A percentile compares a stretch with the other conserved stretches of the same genome.
Conservation (phyloP, 345 rosid genomes). For the Nephelium lappaceum region DNA sequence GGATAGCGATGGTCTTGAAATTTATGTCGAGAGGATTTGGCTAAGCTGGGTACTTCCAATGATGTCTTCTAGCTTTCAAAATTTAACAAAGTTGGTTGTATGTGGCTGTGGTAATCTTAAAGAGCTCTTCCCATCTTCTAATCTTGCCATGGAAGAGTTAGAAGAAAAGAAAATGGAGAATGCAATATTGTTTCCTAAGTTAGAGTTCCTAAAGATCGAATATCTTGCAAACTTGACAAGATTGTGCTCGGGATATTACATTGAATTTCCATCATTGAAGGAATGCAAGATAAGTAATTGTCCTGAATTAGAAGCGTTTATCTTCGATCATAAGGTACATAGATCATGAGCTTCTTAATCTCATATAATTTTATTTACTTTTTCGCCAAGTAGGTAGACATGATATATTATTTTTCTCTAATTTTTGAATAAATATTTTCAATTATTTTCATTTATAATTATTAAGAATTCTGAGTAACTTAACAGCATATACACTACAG, state of each 20-base stretch:
- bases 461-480: background rate
- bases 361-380: too few species aligned
- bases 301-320: constrained; percentile 7
- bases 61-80: background rate
- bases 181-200: background rate
- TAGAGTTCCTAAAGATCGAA: too few species aligned
- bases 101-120: background rate
- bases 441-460: background rate
- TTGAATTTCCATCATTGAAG: background rate
- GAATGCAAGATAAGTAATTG: background rate
- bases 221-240: too few species aligned
- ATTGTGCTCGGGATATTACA: too few species aligned
- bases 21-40: constrained; percentile 12
- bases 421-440: too few species aligned
- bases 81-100: background rate
- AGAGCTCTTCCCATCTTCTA: background rate
- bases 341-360: background rate
- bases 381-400: background rate
- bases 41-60: background rate
- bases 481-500: background rate
- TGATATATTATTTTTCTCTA: too few species aligned
- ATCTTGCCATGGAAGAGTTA: background rate
- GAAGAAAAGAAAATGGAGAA: background rate
- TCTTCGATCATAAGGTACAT: background rate
- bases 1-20: too few species aligned